Percentiles rank a stretch among this genome's conserved stretches.
These are phyloP conservation scores for Aspergillus cejpii DNA, from an alignment of 2,329 filamentous ascomycete genomes.

Conservation along the genomic window DNA sequence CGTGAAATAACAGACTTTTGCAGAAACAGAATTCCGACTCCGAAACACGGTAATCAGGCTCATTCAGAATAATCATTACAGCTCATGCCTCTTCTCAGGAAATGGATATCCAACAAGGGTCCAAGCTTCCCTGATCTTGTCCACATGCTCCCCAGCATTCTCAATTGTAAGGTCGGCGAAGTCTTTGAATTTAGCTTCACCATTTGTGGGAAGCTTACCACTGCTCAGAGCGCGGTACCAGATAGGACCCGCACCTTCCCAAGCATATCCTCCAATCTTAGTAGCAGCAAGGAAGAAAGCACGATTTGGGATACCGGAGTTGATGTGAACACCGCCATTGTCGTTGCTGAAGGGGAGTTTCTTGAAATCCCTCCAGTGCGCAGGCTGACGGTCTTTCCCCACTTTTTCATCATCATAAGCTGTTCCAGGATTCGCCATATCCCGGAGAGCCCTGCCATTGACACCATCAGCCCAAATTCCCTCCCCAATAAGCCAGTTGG, in stretches of 20 bases:
- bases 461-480: slow-evolving; percentile 3
- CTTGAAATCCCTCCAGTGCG: slow-evolving; percentile 4
- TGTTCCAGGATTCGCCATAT: slow-evolving; percentile 50
- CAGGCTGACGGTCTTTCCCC: slow-evolving; percentile 51
- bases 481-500: slow-evolving; percentile 7
- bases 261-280: slow-evolving; percentile 49
- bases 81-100: not conserved
- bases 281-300: slow-evolving; percentile 49
- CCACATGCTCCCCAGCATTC: not conserved
- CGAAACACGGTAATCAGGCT: not conserved
- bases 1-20: not conserved
- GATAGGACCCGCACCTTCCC: slow-evolving; percentile 28
- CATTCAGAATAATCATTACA: not conserved
- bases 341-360: not conserved
- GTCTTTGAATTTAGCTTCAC: slow-evolving; percentile 4
- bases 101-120: not conserved
- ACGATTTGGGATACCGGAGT: slow-evolving; percentile 48
- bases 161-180: not conserved
- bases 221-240: slow-evolving; percentile 18
- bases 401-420: slow-evolving; percentile 31
- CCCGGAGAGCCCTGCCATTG: slow-evolving; percentile 42
- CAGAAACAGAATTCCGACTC: not conserved
- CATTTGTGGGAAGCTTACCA: slow-evolving; percentile 2
- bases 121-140: not conserved
- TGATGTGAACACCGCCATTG: slow-evolving; percentile 41